Evolutionary conservation across 345 rosid species (phyloP).

Genomic region (Clarkia xantiana): DNA sequence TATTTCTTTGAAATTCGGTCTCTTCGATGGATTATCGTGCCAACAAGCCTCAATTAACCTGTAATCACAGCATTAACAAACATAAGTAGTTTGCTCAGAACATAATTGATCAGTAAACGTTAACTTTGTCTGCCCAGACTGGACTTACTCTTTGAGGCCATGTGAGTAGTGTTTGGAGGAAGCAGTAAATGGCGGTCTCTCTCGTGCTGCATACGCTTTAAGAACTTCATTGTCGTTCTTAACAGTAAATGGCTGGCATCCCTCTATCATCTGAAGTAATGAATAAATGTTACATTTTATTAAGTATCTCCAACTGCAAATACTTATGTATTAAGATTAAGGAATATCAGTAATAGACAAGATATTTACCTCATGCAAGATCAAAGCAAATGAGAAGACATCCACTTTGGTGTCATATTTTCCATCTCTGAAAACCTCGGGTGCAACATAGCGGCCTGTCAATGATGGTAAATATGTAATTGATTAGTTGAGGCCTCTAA

Average conservation of each 20-base stretch:
- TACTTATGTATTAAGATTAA: neutral
- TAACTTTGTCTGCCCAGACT: neutral
- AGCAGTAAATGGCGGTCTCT: constrained; percentile 61
- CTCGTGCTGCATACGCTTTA: constrained; percentile 29
- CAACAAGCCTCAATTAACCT: constrained; percentile 91
- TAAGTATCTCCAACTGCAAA: neutral
- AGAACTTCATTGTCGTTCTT: constrained; percentile 56
- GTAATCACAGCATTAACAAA: constrained; percentile 7
- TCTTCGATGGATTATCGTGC: constrained; percentile 59
- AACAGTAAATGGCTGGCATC: constrained; percentile 52
- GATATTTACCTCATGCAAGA: constrained; percentile 63
- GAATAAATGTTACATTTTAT: neutral
- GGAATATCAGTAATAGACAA: neutral
- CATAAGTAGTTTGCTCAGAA: too few species aligned
- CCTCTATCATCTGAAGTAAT: constrained; percentile 67
- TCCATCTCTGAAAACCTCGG: constrained; percentile 58
- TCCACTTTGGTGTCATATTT: constrained; percentile 88
- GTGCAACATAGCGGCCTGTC: constrained; percentile 77
- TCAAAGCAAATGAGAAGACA: constrained; percentile 86
- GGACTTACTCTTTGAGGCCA: constrained; percentile 66
- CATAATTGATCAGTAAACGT: too few species aligned
- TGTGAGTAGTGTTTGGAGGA: constrained; percentile 60
- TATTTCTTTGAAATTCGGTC: constrained; percentile 74
- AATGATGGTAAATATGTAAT: neutral
- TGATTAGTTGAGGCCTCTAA: constrained; percentile 2